phyloP scores from a whole-genome alignment of 2,329 filamentous ascomycete genomes.

The Zarea fungicola region DNA sequence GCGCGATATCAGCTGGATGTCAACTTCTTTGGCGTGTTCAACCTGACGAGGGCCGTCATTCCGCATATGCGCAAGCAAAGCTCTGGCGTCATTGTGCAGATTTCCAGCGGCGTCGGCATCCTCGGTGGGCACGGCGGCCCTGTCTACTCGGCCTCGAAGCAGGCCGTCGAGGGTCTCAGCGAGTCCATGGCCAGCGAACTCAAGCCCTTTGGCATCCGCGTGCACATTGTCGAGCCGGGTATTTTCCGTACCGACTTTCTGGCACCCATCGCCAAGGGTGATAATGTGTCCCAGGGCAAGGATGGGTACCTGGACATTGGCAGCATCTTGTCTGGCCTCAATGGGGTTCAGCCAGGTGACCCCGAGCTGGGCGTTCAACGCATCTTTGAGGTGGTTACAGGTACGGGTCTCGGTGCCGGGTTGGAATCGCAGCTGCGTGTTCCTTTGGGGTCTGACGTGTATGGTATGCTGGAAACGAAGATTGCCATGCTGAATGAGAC shows the following conservation, averaged over 20 bases:
- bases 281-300: background rate
- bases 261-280: slow-evolving; percentile 2
- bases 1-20: slow-evolving; percentile 29
- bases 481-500: background rate
- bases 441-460: background rate
- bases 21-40: slow-evolving; percentile 40
- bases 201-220: slow-evolving; percentile 34
- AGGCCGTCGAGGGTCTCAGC: slow-evolving; percentile 35
- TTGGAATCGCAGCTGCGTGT: background rate
- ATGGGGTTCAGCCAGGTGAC: slow-evolving; percentile 7
- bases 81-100: slow-evolving; percentile 33
- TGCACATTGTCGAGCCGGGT: slow-evolving; percentile 37
- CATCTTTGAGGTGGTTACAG: slow-evolving; percentile 10
- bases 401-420: background rate
- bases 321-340: background rate
- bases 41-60: slow-evolving; percentile 35
- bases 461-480: background rate
- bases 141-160: slow-evolving; percentile 36
- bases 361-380: slow-evolving; percentile 1
- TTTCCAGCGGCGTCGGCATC: slow-evolving; percentile 37
- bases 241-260: slow-evolving; percentile 43
- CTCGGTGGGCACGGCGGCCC: slow-evolving; percentile 26
- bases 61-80: slow-evolving; percentile 34
- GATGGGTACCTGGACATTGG: slow-evolving; percentile 3
- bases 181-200: slow-evolving; percentile 35